These are phyloP conservation scores for Scenedesmus sp. DNA, from an alignment of 163 green algal genomes.

Conservation along the genomic window DNA sequence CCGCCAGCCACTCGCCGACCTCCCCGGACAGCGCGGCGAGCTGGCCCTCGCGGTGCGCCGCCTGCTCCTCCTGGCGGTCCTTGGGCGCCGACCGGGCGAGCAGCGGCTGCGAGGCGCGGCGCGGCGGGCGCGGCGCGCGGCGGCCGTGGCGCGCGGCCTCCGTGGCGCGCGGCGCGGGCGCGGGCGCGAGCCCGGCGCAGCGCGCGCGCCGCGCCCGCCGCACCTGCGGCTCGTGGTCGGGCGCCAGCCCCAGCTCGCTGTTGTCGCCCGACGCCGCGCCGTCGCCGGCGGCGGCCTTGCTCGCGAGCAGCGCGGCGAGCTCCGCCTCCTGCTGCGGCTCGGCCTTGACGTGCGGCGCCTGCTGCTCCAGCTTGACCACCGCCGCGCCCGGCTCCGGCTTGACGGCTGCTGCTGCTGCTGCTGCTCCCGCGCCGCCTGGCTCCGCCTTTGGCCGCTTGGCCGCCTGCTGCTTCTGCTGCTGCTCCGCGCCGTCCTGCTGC, in stretches of 20 bases:
- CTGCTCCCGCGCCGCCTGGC: background rate
- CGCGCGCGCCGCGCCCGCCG: background rate
- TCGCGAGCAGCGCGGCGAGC: too few species aligned
- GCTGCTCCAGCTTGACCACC: too few species aligned
- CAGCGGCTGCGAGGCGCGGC: background rate
- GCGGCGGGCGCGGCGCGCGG: too few species aligned
- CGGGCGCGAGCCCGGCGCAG: too few species aligned
- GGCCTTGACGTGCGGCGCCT: background rate
- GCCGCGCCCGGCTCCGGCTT: too few species aligned
- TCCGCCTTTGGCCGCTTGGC: background rate
- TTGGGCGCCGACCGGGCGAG: background rate
- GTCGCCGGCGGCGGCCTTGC: too few species aligned
- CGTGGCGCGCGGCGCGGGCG: too few species aligned
- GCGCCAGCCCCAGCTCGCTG: slow-evolving; percentile 8
- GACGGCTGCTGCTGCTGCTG: slow-evolving; percentile 20
- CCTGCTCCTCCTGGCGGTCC: slow-evolving; percentile 5
- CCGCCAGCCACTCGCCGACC: slow-evolving; percentile 45
- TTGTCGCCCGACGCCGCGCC: slow-evolving; percentile 19
- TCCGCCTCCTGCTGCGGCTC: slow-evolving; percentile 6
- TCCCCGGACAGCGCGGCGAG: slow-evolving; percentile 35
- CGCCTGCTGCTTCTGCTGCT: slow-evolving; percentile 22
- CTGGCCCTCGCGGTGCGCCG: slow-evolving; percentile 29
- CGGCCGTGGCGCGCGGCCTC: background rate
- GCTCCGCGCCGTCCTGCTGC: slow-evolving; percentile 20
- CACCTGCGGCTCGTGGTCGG: slow-evolving; percentile 21